phyloP scores from a whole-genome alignment of 1,284 basidiomycete species.

The Leccinum solheimii region DNA sequence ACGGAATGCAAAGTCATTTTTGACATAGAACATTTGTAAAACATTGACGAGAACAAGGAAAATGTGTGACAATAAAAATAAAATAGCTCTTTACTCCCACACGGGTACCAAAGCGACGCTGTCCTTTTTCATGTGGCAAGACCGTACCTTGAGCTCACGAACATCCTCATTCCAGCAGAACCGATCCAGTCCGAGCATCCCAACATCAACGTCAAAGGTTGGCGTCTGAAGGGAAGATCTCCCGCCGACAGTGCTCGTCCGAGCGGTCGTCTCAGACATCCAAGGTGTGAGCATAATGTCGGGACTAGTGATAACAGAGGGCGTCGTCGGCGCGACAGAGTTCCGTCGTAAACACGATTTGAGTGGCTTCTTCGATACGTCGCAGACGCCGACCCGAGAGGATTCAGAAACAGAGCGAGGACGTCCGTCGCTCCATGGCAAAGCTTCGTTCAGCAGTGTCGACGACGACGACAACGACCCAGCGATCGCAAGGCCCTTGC shows the following conservation, averaged over 20 bases:
- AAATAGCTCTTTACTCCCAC: constrained; percentile 2
- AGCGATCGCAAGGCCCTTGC: constrained; percentile 9
- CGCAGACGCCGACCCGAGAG: not conserved
- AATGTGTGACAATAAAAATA: not conserved
- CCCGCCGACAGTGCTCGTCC: not conserved
- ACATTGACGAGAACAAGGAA: not conserved
- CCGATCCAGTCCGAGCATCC: constrained; percentile 26
- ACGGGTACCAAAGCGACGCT: constrained; percentile 19
- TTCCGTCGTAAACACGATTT: constrained; percentile 17
- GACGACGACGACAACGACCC: constrained; percentile 3
- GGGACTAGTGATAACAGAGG: not conserved
- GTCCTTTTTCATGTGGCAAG: constrained; percentile 22
- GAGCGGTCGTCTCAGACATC: constrained; percentile 9
- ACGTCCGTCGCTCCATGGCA: not conserved
- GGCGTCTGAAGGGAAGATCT: constrained; percentile 15
- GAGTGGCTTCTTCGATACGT: constrained; percentile 9
- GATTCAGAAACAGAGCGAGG: not conserved
- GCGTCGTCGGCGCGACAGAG: not conserved
- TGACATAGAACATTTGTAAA: not conserved
- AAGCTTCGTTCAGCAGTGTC: not conserved
- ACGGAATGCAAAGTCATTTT: not conserved
- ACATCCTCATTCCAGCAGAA: constrained; percentile 21
- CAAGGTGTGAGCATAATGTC: constrained; percentile 4
- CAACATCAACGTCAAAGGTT: constrained; percentile 19
- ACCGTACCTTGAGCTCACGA: constrained; percentile 10